Base-by-base conservation (phyloP, 2,329 filamentous ascomycete genomes). In the Venturia effusa region DNA sequence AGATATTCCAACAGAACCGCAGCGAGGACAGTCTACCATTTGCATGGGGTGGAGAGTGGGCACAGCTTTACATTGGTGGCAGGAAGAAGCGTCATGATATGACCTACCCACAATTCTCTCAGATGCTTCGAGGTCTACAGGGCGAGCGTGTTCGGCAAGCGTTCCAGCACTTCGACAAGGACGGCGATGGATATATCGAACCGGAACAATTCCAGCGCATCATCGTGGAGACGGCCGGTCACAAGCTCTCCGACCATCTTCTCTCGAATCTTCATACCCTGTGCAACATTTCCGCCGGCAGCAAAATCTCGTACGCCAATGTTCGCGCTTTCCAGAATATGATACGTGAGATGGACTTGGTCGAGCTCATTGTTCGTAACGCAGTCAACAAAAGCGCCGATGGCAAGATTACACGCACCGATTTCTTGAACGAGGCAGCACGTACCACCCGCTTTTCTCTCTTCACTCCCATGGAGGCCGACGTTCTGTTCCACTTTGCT, bases 401-500 rank as follows among this genome's bases (percentile, higher is more conserved):
- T 74, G 91, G 92, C 73, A 96, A 91, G 79, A 97, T 99, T 73
- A 97, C 93, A 4, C 86, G 92, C 62, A 84, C 91, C 54, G 94
- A 97, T 72, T 99, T 99, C 78, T 79, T 97, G 67, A 93, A 96
- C 75, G 92, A 97, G 79, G 93, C 94, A 13, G 88, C 93, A 55
- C 88, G 88, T 68, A 87, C 94, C 71, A 96, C 93, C 30, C 88
- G 94, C 67, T 99, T 97, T 80, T 95, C 92, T 15, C 84, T 95
- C 41, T 97, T 97, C 77, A 97, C 94, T 0, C 94, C 94, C 15
- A 97, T 97, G 92, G 94, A 99, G 77, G 92, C 93, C 48, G 94
- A 99, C 73, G 96, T 99, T 67, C 84, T 99, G 48, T 99, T 99
- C 82, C 94, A 97, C 79, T 99, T 99, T 75, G 94, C 94, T 66